Evolutionary conservation across 805 yeast genomes (phyloP), one percentile per base, ranked within the genome.

Genomic region (Candida quercuum): DNA sequence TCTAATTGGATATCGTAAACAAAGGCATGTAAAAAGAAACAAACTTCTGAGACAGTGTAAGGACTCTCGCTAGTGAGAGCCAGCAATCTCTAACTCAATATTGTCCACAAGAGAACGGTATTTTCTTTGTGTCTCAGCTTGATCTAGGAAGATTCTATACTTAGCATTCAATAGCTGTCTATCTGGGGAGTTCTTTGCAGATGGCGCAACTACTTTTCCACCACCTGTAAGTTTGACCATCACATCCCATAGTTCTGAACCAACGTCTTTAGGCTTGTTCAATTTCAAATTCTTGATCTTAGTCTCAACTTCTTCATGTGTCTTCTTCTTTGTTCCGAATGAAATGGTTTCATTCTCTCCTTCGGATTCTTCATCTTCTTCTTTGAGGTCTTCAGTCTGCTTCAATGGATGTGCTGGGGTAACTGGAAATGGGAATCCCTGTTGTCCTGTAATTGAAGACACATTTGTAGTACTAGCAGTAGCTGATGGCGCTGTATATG

Each of bases 191-290:
- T 63, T 61, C 14, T 55, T 63, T 4, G 73, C 59, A 18, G 76
- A 62, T 4, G 99, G 98, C 45, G 67, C 61, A 28, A 93, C 83
- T 11, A 81, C 87, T 47, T 72, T 71, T 32, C 96, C 98, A 17
- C 81, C 76, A 7, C 95, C 91, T 2, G 95, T 82, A 67, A 89
- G 71, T 43, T 72, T 71, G 47, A 74, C 74, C 99, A 93, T 93
- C 27, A 83, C 78, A 26, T 78, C 75, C 98, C 98, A 91, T 41
- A 93, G 67, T 38, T 69, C 72, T 45, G 78, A 80, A 24, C 86
- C 86, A 20, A 19, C 36, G 33, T 33, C 38, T 28, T 36, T 40
- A 30, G 36, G 21, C 21, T 32, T 28, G 22, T 51, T 56, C 31
- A 50, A 39, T 43, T 56, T 51, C 40, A 56, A 55, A 33, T 60